phyloP scores from a whole-genome alignment of 2,329 filamentous ascomycete genomes.

The Dothiorella sarmentorum region DNA sequence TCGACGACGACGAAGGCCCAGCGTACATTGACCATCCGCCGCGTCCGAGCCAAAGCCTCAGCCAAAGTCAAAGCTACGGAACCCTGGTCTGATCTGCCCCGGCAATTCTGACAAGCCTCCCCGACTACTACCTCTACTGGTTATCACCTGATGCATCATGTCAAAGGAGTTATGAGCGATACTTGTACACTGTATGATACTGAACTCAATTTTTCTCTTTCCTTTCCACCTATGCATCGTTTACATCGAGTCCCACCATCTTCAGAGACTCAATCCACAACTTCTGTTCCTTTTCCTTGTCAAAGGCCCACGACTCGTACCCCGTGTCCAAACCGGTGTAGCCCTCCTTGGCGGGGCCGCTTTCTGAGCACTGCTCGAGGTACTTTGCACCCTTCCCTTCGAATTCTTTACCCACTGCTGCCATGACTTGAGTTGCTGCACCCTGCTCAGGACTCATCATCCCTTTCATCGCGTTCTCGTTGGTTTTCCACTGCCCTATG shows the following conservation, averaged over 20 bases:
- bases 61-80: conserved; percentile 4
- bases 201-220: too few species aligned
- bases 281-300: conserved; percentile 11
- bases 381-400: conserved; percentile 31
- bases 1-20: not conserved
- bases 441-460: not conserved
- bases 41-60: not conserved
- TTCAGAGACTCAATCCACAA: conserved; percentile 21
- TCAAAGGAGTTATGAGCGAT: not conserved
- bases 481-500: conserved; percentile 51
- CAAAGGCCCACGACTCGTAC: conserved; percentile 16
- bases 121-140: too few species aligned
- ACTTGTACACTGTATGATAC: not conserved
- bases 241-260: conserved; percentile 21
- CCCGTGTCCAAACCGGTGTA: conserved; percentile 15
- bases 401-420: conserved; percentile 16
- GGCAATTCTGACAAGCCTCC: too few species aligned
- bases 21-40: conserved; percentile 7
- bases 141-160: not conserved
- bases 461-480: conserved; percentile 29
- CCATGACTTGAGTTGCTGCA: conserved; percentile 49
- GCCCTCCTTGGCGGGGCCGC: conserved; percentile 21
- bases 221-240: too few species aligned
- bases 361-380: conserved; percentile 41
- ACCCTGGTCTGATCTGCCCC: not conserved